Evolutionary conservation across 2,329 filamentous ascomycete species (phyloP), one percentile per base, ranked within the genome.

Genomic region (Coniochaeta hoffmannii): DNA sequence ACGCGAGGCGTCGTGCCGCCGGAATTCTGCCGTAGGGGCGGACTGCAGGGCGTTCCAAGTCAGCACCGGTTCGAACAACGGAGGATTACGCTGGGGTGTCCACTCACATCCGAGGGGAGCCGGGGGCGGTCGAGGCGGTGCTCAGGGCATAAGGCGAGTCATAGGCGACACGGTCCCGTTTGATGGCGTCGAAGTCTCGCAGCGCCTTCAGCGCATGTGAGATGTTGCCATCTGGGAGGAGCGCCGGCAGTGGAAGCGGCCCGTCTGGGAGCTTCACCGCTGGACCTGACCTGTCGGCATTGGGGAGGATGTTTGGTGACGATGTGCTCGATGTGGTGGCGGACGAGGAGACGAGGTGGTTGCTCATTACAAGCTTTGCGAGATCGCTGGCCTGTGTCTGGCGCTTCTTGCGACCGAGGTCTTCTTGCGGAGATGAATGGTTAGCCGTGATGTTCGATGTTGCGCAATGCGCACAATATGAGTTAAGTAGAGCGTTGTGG

Each of bases 1-100:
- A 90, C 81, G 60, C 88, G 81, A 28, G 92, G 91, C 6, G 92
- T 96, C 26, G 86, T 85, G 53, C 78, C 80, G 57, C 87, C 87
- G 11, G 90, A 94, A 64, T 87, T 89, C 66, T 88, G 86, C 66
- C 88, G 77, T 58, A 86, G 70, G 1, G 87, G 85, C 52, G 81
- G 82, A 63, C 88, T 90, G 63, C 67, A 61, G 53, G n/a, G n/a
- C 32, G 60, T 56, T 62, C 60, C 62, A 56, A 57, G 58, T 65
- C 59, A 60, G 55, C 55, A 53, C 17, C 36, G 50, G 51, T n/a
- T n/a, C n/a, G n/a, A n/a, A 58, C 58, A 60, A 62, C 49, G 57
- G 57, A 55, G 56, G 55, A 53, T 49, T 53, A 50, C 30, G 22
- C 50, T 31, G 53, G 53, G 19, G 56, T 50, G 46, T 14, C n/a